phyloP scores from a whole-genome alignment of 164 flowering plant genomes.

The Warburgia ugandensis region DNA sequence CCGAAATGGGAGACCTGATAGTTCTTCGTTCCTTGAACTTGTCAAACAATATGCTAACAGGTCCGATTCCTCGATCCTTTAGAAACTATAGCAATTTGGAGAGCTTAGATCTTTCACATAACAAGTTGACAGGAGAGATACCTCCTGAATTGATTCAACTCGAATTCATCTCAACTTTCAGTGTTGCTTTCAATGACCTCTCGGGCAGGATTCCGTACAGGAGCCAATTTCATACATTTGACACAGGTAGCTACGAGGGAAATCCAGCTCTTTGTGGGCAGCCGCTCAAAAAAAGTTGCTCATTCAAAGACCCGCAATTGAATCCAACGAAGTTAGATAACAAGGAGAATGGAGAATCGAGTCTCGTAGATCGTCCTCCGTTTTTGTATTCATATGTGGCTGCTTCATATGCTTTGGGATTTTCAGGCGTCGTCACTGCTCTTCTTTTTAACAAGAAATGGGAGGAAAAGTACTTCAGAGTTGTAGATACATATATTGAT shows the following conservation, averaged over 20 bases:
- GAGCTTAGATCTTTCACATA: slow-evolving; percentile 8
- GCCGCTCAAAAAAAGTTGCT: background rate
- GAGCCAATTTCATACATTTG: slow-evolving; percentile 2
- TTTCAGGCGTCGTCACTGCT: background rate
- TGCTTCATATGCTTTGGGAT: slow-evolving; percentile 6
- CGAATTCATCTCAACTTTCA: slow-evolving; percentile 3
- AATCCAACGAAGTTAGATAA: too few relatives aligned
- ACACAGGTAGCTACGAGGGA: slow-evolving; percentile 5
- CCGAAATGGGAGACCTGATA: slow-evolving; percentile 3
- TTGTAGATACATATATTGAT: background rate
- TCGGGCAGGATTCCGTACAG: background rate
- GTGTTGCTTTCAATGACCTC: slow-evolving; percentile 4
- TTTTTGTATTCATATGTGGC: slow-evolving; percentile 8
- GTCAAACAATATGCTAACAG: slow-evolving; percentile 3
- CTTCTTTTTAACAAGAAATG: slow-evolving; percentile 5
- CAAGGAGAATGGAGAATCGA: too few relatives aligned
- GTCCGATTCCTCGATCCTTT: slow-evolving; percentile 2
- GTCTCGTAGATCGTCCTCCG: too few relatives aligned
- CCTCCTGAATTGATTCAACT: background rate
- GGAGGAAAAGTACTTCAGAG: slow-evolving; percentile 2
- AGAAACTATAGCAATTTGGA: slow-evolving; percentile 1
- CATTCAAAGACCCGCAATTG: too few relatives aligned
- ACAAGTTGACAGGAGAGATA: slow-evolving; percentile 2
- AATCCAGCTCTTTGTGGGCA: slow-evolving; percentile 8
- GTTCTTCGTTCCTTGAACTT: slow-evolving; percentile 7